A percentile compares a stretch with the other conserved stretches of the same genome.
Conservation (phyloP, 208 protist species). For the Trichomonas gallinae region DNA sequence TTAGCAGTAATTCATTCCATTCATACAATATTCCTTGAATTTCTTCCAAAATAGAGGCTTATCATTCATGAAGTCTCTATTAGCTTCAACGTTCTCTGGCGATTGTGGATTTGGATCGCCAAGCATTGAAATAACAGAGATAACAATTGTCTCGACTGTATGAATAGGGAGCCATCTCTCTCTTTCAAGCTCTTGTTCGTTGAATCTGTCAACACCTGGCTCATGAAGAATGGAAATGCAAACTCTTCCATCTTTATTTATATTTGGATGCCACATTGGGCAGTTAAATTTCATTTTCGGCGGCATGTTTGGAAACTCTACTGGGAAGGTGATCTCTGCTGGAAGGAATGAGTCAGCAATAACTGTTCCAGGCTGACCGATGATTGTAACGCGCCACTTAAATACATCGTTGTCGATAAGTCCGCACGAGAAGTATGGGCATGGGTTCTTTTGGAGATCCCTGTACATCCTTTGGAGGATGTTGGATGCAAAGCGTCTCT, state of each 20-base stretch:
- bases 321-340: constrained; percentile 2
- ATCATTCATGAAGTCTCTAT: background rate
- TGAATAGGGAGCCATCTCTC: constrained; percentile 9
- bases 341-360: background rate
- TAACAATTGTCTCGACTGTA: constrained; percentile 22
- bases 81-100: background rate
- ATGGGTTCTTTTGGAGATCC: background rate
- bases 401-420: background rate
- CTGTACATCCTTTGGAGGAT: background rate
- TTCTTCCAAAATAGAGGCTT: background rate
- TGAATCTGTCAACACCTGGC: background rate
- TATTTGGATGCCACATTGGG: constrained; percentile 20
- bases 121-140: constrained; percentile 24
- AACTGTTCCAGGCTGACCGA: background rate
- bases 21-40: background rate
- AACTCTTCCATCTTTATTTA: background rate
- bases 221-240: constrained; percentile 20
- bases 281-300: background rate
- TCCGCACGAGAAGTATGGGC: background rate
- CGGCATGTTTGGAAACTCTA: background rate
- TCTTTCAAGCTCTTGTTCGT: background rate
- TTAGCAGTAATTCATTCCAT: background rate
- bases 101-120: background rate
- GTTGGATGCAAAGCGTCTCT: background rate
- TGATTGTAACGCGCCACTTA: background rate